Conservation (phyloP, 2,329 filamentous ascomycete species). For the Colletotrichum cuscutae region DNA sequence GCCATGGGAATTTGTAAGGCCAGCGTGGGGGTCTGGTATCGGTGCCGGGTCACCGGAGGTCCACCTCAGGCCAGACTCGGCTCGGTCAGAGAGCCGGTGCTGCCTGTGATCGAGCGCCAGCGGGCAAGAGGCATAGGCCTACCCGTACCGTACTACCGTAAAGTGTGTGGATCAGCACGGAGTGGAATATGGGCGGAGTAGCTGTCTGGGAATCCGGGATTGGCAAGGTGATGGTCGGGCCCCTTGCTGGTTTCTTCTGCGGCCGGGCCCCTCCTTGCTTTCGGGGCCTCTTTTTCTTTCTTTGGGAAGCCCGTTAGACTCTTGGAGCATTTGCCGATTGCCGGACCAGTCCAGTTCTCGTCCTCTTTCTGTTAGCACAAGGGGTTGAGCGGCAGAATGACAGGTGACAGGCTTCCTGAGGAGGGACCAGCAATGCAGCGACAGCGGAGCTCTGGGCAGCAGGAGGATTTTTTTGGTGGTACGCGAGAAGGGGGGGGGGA, state of each 20-base stretch:
- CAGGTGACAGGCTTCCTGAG: not conserved
- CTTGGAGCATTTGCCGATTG: not conserved
- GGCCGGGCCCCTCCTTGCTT: slow-evolving; percentile 1
- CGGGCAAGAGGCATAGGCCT: slow-evolving; percentile 17
- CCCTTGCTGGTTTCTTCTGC: not conserved
- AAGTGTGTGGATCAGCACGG: not conserved
- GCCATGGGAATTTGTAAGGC: slow-evolving; percentile 22
- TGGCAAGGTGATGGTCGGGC: slow-evolving; percentile 4
- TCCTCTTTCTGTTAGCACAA: slow-evolving; percentile 7
- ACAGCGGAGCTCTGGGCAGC: slow-evolving; percentile 1
- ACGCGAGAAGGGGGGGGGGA: not conserved
- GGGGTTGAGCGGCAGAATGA: slow-evolving; percentile 1
- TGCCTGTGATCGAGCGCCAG: slow-evolving; percentile 21
- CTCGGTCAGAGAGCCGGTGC: slow-evolving; percentile 20
- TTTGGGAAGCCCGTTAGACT: not conserved
- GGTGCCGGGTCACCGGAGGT: not conserved
- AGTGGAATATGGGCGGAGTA: not conserved
- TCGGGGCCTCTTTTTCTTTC: not conserved
- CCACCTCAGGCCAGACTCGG: slow-evolving; percentile 17
- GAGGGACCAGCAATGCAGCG: not conserved
- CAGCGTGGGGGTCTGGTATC: not conserved
- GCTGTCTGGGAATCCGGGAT: not conserved
- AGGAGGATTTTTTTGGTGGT: not conserved
- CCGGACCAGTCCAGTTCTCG: not conserved
- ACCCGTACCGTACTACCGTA: not conserved